A percentile compares a stretch with the other conserved stretches of the same genome.
Evolutionary conservation across 1,284 basidiomycete species (phyloP).

Genomic region (Cryptococcus sp.): DNA sequence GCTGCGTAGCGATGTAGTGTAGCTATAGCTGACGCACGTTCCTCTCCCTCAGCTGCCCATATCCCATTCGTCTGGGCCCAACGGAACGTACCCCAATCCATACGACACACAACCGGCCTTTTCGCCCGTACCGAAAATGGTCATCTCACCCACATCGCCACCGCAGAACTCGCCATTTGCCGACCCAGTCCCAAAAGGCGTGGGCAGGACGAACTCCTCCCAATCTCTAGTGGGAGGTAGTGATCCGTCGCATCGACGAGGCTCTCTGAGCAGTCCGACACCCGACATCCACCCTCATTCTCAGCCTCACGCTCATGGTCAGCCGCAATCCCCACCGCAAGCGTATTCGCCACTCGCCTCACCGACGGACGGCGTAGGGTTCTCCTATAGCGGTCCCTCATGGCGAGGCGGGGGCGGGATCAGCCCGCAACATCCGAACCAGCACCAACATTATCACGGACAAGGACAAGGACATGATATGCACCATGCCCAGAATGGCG

Average conservation of each 20-base stretch:
- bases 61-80: slow-evolving; percentile 8
- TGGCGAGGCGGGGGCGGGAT: slow-evolving; percentile 37
- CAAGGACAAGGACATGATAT: no score
- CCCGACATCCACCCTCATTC: slow-evolving; percentile 3
- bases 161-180: slow-evolving; percentile 29
- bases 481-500: slow-evolving; percentile 6
- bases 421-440: no score
- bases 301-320: neutral
- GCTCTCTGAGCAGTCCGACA: slow-evolving; percentile 8
- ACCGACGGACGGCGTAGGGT: slow-evolving; percentile 18
- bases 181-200: slow-evolving; percentile 21
- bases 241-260: slow-evolving; percentile 1
- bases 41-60: slow-evolving; percentile 17
- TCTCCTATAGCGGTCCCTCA: slow-evolving; percentile 32
- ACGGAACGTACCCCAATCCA: slow-evolving; percentile 27
- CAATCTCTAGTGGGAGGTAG: neutral
- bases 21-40: neutral
- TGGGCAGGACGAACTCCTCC: neutral
- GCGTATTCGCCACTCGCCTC: slow-evolving; percentile 13
- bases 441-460: no score
- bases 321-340: neutral
- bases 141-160: slow-evolving; percentile 18
- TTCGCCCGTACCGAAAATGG: slow-evolving; percentile 24
- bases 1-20: neutral
- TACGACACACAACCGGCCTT: slow-evolving; percentile 31